Evolutionary conservation across 208 protist genomes (phyloP).

Genomic region (Endotrypanum monterogeii): DNA sequence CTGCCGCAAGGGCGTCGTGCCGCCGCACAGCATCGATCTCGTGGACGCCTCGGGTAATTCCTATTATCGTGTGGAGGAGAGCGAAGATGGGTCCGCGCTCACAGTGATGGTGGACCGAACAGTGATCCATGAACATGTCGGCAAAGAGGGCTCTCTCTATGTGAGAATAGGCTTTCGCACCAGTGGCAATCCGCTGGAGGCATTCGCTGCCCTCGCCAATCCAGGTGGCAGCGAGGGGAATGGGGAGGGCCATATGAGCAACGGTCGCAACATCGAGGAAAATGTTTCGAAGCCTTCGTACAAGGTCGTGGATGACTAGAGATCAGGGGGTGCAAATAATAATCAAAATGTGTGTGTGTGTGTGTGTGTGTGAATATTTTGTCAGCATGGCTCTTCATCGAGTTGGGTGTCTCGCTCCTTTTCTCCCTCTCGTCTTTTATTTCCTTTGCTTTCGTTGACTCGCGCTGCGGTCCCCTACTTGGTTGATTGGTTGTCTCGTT

Average conservation of each 20-base stretch:
- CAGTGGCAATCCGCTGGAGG: slow-evolving; percentile 62
- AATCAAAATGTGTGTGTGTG: background rate
- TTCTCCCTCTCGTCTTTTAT: background rate
- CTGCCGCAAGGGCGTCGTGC: slow-evolving; percentile 60
- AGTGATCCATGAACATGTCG: slow-evolving; percentile 39
- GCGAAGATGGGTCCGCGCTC: slow-evolving; percentile 39
- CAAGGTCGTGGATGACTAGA: slow-evolving; percentile 54
- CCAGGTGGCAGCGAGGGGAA: background rate
- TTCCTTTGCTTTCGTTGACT: background rate
- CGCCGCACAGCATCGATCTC: slow-evolving; percentile 73
- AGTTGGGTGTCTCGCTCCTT: slow-evolving; percentile 1
- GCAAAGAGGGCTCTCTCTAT: slow-evolving; percentile 38
- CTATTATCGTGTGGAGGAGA: slow-evolving; percentile 44
- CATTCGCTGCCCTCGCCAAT: slow-evolving; percentile 39
- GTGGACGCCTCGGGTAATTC: slow-evolving; percentile 42
- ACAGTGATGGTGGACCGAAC: slow-evolving; percentile 52
- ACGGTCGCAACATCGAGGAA: slow-evolving; percentile 25
- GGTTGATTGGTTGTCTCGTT: background rate
- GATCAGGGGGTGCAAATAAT: background rate
- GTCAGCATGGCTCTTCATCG: background rate
- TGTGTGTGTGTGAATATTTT: background rate
- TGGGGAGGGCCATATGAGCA: background rate
- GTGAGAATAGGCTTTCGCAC: slow-evolving; percentile 48
- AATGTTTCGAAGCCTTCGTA: slow-evolving; percentile 60
- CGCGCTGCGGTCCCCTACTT: background rate